Evolutionary conservation across 495 filamentous ascomycete genomes (phyloP).

Genomic region (Tuber melanosporum): DNA sequence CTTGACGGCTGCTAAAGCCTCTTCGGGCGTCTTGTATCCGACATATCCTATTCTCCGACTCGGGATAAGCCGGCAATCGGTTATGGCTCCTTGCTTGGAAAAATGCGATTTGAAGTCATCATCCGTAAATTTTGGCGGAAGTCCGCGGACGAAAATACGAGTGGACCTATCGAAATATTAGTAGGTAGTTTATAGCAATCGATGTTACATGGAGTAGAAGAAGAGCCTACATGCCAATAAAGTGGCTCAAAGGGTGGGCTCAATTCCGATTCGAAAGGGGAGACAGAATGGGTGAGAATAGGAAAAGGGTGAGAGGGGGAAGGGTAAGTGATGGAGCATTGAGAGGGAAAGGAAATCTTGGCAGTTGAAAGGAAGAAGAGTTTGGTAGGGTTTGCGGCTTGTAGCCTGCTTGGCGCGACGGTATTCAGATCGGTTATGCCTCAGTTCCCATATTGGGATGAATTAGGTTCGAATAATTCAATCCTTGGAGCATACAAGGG

Average conservation of each 20-base stretch:
- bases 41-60: conserved; percentile 90
- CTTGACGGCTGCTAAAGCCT: conserved; percentile 72
- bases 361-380: background rate
- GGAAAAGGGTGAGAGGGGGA: background rate
- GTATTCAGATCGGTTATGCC: background rate
- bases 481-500: background rate
- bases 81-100: conserved; percentile 62
- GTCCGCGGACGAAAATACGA: conserved; percentile 82
- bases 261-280: background rate
- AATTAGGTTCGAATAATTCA: background rate
- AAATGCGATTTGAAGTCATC: conserved; percentile 82
- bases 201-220: conserved; percentile 6
- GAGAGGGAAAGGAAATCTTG: conserved; percentile 6
- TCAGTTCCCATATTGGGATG: background rate
- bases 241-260: background rate
- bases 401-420: background rate
- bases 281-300: background rate
- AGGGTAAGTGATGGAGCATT: background rate
- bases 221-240: conserved; percentile 29
- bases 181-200: background rate
- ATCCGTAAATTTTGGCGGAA: conserved; percentile 69
- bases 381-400: background rate
- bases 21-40: conserved; percentile 77
- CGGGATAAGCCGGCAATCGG: conserved; percentile 83
- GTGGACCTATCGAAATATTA: conserved; percentile 50